Conservation (phyloP, 495 filamentous ascomycete species). For the Talaromyces borbonicus region DNA sequence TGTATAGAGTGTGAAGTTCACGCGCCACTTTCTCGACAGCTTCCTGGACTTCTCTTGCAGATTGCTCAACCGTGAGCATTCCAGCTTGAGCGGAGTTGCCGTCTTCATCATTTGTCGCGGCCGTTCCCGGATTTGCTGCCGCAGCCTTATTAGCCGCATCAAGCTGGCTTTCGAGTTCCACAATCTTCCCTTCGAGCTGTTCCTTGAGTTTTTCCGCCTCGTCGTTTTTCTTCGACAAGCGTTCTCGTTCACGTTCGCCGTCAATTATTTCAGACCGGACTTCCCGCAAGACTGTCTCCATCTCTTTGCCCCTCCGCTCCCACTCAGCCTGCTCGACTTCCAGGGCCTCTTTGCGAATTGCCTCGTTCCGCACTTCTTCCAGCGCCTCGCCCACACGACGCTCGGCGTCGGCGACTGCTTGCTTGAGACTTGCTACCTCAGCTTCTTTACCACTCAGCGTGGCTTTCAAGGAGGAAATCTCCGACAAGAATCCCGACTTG, state of each 20-base stretch:
- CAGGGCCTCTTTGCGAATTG: slow-evolving; percentile 54
- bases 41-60: slow-evolving; percentile 55
- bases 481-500: slow-evolving; percentile 78
- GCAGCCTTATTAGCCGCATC: slow-evolving; percentile 49
- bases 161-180: slow-evolving; percentile 65
- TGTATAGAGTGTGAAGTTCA: slow-evolving; percentile 89
- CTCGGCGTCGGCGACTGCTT: slow-evolving; percentile 80
- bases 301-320: slow-evolving; percentile 74
- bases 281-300: slow-evolving; percentile 68
- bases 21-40: slow-evolving; percentile 86
- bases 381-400: slow-evolving; percentile 77
- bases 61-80: slow-evolving; percentile 23
- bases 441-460: slow-evolving; percentile 85
- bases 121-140: slow-evolving; percentile 11
- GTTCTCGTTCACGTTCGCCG: slow-evolving; percentile 65
- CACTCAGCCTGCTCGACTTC: slow-evolving; percentile 71
- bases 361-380: slow-evolving; percentile 70
- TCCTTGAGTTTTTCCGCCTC: slow-evolving; percentile 65
- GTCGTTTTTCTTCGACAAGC: slow-evolving; percentile 56
- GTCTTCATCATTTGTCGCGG: slow-evolving; percentile 9
- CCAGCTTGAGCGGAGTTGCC: slow-evolving; percentile 1
- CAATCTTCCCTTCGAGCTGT: slow-evolving; percentile 41
- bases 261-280: slow-evolving; percentile 73
- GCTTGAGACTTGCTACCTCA: slow-evolving; percentile 73
- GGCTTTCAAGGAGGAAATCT: slow-evolving; percentile 83